A percentile compares a stretch with the other conserved stretches of the same genome.
Conservation (phyloP, 2,329 filamentous ascomycete genomes). For the Colletotrichum falcatum region DNA sequence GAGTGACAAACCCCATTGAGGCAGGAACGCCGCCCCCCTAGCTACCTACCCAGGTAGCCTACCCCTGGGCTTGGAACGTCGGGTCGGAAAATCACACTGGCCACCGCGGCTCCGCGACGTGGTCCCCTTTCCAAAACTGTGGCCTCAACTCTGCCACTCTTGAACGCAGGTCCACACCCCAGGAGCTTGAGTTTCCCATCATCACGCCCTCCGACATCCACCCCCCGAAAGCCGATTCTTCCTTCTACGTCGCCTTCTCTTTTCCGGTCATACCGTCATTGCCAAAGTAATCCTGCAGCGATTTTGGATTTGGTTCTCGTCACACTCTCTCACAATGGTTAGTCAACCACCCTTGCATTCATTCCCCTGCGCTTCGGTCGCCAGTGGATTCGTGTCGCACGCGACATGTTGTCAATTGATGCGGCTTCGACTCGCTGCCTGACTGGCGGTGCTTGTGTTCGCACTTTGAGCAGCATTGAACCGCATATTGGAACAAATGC, state of each 20-base stretch:
- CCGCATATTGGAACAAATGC: background rate
- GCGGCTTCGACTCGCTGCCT: background rate
- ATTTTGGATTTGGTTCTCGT: conserved; percentile 43
- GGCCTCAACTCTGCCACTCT: conserved; percentile 55
- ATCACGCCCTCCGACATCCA: conserved; percentile 38
- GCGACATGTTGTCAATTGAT: background rate
- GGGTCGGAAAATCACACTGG: conserved; percentile 40
- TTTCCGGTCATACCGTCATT: conserved; percentile 15
- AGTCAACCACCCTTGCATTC: conserved; percentile 8
- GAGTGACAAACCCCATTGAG: conserved; percentile 26
- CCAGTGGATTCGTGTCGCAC: background rate
- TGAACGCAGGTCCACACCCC: conserved; percentile 40
- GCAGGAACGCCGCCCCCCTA: conserved; percentile 34
- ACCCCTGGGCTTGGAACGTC: conserved; percentile 31
- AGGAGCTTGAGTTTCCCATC: conserved; percentile 32
- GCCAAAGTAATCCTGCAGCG: conserved; percentile 48
- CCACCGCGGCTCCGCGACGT: conserved; percentile 44
- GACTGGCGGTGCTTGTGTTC: background rate
- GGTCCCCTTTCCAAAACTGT: conserved; percentile 55
- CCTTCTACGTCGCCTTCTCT: conserved; percentile 15
- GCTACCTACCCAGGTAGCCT: background rate
- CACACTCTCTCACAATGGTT: conserved; percentile 42
- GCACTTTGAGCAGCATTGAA: background rate
- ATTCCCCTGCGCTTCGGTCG: background rate
- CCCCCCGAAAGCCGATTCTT: conserved; percentile 44